Base-by-base conservation (phyloP, 2,329 filamentous ascomycete genomes). In the Verticillium albo-atrum region DNA sequence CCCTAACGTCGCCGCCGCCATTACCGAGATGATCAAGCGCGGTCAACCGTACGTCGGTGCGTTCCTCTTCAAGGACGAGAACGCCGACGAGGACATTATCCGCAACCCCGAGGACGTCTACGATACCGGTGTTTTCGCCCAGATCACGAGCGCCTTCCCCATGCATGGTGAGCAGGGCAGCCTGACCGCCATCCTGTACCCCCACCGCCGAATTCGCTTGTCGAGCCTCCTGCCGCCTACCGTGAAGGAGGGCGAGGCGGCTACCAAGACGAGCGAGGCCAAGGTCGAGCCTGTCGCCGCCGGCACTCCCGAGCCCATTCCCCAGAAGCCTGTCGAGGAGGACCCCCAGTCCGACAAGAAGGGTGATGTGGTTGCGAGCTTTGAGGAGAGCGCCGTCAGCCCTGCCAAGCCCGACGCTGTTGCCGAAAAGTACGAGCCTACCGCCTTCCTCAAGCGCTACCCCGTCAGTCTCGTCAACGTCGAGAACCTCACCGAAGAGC, bases 1-100 rank as follows among this genome's bases (percentile, higher is more conserved):
- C 70, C 91, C 90, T 20, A 90, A 95, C 67, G 95, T 99, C 35
- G 90, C 93, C 15, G 87, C 88, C 42, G 95, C 95, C 25, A 96
- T 99, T 65, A 90, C 93, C 60, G 96, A 99, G 71, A 95, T 97
- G 83, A 91, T 98, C 72, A 97, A 96, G 81, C 85, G 94, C 57
- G 95, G 95, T 1, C 96, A 99, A 74, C 96, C 94, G 26, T 99
- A 99, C 69, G 92, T 99, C 47, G 95, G 95, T 63, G 94, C 93
- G 3, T 99, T 99, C 76, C 75, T 99, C 69, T 92, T 98, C 79
- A 98, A 98, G 75, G 93, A 99, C 70, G 94, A 97, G 71, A 90
- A 92, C 63, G 90, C 91, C 63, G 95, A 98, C 72, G 91, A 92
- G 70, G 96, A 99, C 74, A 86, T 96, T 55, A 98, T 99, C 71